Percentiles rank a stretch among this genome's conserved stretches.
Evolutionary conservation across 2,329 filamentous ascomycete genomes (phyloP).

Genomic region (Myriosclerotinia scirpicola): DNA sequence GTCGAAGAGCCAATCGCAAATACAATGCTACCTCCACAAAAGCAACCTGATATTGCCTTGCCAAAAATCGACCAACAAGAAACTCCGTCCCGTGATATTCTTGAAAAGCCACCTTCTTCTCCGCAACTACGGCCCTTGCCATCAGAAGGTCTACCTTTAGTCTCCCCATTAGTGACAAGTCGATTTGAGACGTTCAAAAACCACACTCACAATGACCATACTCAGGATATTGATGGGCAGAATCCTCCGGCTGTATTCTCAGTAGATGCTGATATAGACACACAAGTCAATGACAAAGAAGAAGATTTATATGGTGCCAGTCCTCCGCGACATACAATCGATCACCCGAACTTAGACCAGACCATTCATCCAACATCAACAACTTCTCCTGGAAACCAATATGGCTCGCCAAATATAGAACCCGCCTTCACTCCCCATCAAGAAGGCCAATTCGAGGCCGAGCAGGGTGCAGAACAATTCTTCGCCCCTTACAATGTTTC

Average conservation of each 20-base stretch:
- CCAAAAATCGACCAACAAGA: not conserved
- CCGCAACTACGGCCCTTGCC: conserved; percentile 33
- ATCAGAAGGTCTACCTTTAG: conserved; percentile 36
- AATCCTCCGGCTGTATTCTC: not conserved
- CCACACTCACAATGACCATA: conserved; percentile 1
- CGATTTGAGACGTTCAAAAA: conserved; percentile 19
- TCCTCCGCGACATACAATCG: conserved; percentile 20
- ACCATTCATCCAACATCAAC: not conserved
- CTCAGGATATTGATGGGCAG: not conserved
- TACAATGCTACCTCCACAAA: conserved; percentile 13
- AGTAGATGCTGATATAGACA: not conserved
- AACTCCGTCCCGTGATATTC: not conserved
- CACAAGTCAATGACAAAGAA: not conserved
- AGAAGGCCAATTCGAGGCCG: not conserved
- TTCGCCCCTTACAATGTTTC: not conserved
- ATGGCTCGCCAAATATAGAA: not conserved
- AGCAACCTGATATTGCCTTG: not conserved
- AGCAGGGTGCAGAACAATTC: not conserved
- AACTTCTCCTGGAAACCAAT: not conserved
- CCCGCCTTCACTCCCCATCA: not conserved
- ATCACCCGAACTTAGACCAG: not conserved
- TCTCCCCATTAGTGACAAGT: conserved; percentile 34
- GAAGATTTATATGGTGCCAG: conserved; percentile 30
- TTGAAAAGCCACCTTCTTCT: conserved; percentile 29
- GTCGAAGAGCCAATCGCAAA: not conserved